phyloP scores from a whole-genome alignment of 116 monocot genomes.

The Iris pallida region DNA sequence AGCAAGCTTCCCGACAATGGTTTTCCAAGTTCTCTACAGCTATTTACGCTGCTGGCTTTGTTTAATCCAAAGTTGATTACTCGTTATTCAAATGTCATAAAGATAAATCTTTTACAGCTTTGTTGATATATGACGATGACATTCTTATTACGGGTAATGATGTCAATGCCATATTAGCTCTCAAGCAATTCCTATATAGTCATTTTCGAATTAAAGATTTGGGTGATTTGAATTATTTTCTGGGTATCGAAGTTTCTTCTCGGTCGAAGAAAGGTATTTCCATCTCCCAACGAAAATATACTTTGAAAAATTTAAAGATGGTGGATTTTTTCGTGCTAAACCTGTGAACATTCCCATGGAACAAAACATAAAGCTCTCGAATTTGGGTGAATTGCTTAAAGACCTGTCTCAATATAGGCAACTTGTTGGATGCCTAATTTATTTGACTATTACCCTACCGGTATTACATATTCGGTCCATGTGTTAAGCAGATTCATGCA shows the following conservation, averaged over 20 bases:
- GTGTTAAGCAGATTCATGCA: background rate
- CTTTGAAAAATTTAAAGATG: background rate
- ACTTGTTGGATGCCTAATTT: background rate
- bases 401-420: conserved; percentile 1
- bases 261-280: background rate
- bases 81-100: background rate
- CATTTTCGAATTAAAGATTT: background rate
- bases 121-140: background rate
- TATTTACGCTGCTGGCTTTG: background rate
- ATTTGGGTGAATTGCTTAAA: background rate
- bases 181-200: background rate
- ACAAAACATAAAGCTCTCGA: background rate
- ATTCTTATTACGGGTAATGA: background rate
- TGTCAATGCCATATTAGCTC: background rate
- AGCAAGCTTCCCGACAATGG: background rate
- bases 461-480: background rate
- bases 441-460: background rate
- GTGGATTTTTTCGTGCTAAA: background rate
- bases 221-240: background rate
- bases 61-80: background rate
- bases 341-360: background rate
- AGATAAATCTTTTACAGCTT: background rate
- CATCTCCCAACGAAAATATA: background rate
- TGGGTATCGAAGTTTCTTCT: background rate
- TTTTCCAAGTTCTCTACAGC: background rate